Evolutionary conservation across 1,284 basidiomycete genomes (phyloP).

Genomic region (Vanrija pseudolonga): DNA sequence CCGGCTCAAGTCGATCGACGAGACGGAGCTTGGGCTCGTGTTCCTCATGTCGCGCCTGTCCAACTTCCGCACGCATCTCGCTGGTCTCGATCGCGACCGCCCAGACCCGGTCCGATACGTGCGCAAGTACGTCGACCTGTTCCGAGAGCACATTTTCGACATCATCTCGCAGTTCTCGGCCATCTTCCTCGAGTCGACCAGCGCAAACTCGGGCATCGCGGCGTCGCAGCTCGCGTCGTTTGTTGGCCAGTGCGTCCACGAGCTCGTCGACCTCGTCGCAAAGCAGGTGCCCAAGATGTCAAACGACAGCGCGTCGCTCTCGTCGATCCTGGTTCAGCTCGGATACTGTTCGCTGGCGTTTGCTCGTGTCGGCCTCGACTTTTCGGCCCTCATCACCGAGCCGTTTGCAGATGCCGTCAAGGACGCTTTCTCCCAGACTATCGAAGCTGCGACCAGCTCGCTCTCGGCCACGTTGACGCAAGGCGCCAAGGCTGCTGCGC

Average conservation of each 20-base stretch:
- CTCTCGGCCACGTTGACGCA: slow-evolving; percentile 27
- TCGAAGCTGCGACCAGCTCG: slow-evolving; percentile 42
- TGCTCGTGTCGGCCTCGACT: slow-evolving; percentile 83
- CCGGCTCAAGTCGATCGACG: slow-evolving; percentile 64
- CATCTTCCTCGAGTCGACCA: slow-evolving; percentile 69
- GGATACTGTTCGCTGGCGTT: slow-evolving; percentile 91
- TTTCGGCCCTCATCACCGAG: slow-evolving; percentile 61
- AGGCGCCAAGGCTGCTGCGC: slow-evolving; percentile 20
- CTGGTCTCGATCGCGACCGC: slow-evolving; percentile 46
- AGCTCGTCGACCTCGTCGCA: slow-evolving; percentile 53
- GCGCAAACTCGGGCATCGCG: background rate
- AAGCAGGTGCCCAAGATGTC: slow-evolving; percentile 52
- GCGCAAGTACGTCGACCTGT: slow-evolving; percentile 81
- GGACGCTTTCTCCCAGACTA: slow-evolving; percentile 52
- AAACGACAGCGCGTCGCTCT: slow-evolving; percentile 63
- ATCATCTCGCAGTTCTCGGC: slow-evolving; percentile 82
- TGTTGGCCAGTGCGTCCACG: slow-evolving; percentile 55
- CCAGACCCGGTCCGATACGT: slow-evolving; percentile 72
- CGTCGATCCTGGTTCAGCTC: slow-evolving; percentile 82
- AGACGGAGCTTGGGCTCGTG: slow-evolving; percentile 63
- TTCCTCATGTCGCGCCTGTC: slow-evolving; percentile 63
- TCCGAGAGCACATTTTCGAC: slow-evolving; percentile 89
- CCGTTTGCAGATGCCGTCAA: slow-evolving; percentile 63
- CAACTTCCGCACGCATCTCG: slow-evolving; percentile 54
- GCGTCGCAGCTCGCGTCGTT: slow-evolving; percentile 59